Conservation (phyloP, 2,329 filamentous ascomycete genomes). For the Bertia moriformis region DNA sequence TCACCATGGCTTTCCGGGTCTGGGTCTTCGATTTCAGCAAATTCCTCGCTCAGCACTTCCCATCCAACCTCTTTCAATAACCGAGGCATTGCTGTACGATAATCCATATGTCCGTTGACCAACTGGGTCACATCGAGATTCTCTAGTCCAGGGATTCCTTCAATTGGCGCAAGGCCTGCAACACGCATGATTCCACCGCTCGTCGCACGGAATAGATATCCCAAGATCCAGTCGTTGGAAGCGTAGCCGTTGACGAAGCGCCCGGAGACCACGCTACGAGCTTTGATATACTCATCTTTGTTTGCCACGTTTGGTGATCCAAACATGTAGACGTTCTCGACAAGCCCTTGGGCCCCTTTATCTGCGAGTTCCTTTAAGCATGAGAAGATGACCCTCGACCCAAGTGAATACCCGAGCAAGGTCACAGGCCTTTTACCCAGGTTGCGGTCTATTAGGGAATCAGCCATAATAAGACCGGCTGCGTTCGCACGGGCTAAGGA, state of each 20-base stretch:
- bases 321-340: slow-evolving; percentile 93
- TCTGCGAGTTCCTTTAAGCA: slow-evolving; percentile 76
- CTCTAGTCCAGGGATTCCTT: slow-evolving; percentile 67
- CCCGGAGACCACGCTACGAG: slow-evolving; percentile 73
- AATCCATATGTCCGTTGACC: slow-evolving; percentile 91
- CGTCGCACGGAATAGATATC: slow-evolving; percentile 88
- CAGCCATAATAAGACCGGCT: slow-evolving; percentile 81
- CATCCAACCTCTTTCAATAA: slow-evolving; percentile 79
- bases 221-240: slow-evolving; percentile 91
- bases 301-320: slow-evolving; percentile 85
- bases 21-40: slow-evolving; percentile 89
- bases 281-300: slow-evolving; percentile 72
- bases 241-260: slow-evolving; percentile 91
- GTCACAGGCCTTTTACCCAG: slow-evolving; percentile 83
- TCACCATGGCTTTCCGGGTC: slow-evolving; percentile 85
- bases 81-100: slow-evolving; percentile 79
- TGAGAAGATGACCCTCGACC: slow-evolving; percentile 80
- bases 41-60: slow-evolving; percentile 84
- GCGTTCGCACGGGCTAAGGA: slow-evolving; percentile 79
- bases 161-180: slow-evolving; percentile 66
- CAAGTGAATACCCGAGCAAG: slow-evolving; percentile 85
- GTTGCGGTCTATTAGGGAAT: slow-evolving; percentile 83
- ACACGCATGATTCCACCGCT: slow-evolving; percentile 80
- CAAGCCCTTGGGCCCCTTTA: slow-evolving; percentile 69
- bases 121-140: slow-evolving; percentile 77